Evolutionary conservation across 176 grass and related monocot genomes (phyloP).

Genomic region (Carex pumila): DNA sequence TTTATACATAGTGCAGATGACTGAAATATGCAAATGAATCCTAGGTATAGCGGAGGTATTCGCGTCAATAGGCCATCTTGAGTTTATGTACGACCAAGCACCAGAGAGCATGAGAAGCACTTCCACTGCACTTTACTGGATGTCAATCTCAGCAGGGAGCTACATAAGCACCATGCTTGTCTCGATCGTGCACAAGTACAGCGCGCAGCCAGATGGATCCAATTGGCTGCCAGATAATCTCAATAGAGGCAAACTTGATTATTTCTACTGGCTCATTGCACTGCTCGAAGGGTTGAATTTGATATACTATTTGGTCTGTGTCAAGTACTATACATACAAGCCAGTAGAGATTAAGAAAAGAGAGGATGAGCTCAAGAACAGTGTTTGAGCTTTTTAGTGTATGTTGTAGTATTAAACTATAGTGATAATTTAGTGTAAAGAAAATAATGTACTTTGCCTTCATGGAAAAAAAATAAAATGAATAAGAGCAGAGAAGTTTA

Average conservation of each 20-base stretch:
- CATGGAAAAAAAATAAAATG: background rate
- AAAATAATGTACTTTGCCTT: background rate
- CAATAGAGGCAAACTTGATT: conserved; percentile 63
- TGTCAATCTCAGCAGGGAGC: conserved; percentile 67
- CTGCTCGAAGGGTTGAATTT: conserved; percentile 50
- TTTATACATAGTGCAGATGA: background rate
- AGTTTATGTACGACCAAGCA: conserved; percentile 89
- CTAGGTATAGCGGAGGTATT: conserved; percentile 50
- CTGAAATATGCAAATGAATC: background rate
- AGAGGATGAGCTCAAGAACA: conserved; percentile 7
- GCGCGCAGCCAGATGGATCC: conserved; percentile 25
- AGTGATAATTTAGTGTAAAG: background rate
- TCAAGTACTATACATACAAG: conserved; percentile 59
- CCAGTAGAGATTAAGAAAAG: conserved; percentile 25
- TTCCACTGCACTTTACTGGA: conserved; percentile 60
- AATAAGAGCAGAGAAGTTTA: background rate
- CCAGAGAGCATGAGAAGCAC: conserved; percentile 90
- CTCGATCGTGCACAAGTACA: conserved; percentile 51
- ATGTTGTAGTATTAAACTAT: background rate
- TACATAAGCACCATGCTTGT: conserved; percentile 68
- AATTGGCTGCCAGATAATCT: conserved; percentile 80
- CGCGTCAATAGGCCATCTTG: conserved; percentile 63
- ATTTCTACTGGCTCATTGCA: conserved; percentile 75
- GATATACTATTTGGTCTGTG: conserved; percentile 53
- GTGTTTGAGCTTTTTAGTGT: background rate